Base-by-base conservation (phyloP, 768 basidiomycete genomes). In the Hypholoma sublateritium region DNA sequence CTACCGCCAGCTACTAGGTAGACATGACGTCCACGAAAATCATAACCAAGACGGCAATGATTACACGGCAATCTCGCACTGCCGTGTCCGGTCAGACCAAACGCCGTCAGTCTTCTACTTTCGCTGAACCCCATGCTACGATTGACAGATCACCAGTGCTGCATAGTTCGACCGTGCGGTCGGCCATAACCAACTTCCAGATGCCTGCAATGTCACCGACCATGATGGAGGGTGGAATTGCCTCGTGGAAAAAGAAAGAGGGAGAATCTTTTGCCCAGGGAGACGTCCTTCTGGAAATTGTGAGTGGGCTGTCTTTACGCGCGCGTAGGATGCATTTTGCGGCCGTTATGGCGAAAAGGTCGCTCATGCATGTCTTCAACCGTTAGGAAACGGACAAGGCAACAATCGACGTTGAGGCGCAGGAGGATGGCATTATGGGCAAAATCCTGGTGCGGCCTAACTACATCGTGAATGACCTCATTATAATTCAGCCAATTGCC, bases 131-230 rank as follows among this genome's bases (percentile, higher is more conserved):
- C 44, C 47, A 24, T 48, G 22, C 36, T 13, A 21, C 3, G 22
- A 41, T 28, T 24, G 59, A 58, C 46, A 22, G 25, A 47, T 39
- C 36, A 32, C 17, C 34, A 88, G 85, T 76, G 55, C 66, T 91
- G 50, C 88, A 87, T 80, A 82, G 52, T 19, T 65, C 68, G 1
- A 58, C 55, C 22, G 47, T 55, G 51, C 63, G 68, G 43, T 72
- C 72, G 61, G 92, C 88, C 32, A 79, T 92, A 50, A 86, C 90
- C 47, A 81, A 86, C 59, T 83, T 96, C 57, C 76, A 83, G 63
- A 96, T 98, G 93, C 95, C 95, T 4, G 95, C 95, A 57, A 96
- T 98, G 94, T 95, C 91, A 2, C 95, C 94, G 13, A 96, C 93
- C 12, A 95, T 98, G 91, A 94, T 91, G 0, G 95, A 97, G 72